A percentile compares a stretch with the other conserved stretches of the same genome.
phyloP scores from a whole-genome alignment of 352 stramenopile species.

The Pseudoperonospora humuli region DNA sequence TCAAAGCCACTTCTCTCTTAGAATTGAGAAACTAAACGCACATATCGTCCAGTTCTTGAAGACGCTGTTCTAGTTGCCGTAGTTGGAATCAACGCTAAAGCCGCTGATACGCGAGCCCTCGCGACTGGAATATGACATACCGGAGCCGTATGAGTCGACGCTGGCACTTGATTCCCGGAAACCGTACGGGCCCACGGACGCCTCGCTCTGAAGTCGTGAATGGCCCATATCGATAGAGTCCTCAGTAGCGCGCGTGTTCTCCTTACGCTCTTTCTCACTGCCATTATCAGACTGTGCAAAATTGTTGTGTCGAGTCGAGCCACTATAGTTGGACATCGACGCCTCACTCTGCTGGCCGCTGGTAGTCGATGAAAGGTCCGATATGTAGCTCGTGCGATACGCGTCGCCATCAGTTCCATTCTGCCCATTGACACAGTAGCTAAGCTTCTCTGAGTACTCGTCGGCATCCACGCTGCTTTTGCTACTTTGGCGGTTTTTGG shows the following conservation, averaged over 20 bases:
- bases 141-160: slow-evolving; percentile 64
- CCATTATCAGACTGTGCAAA: too few relatives aligned
- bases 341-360: slow-evolving; percentile 30
- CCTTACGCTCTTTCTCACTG: too few relatives aligned
- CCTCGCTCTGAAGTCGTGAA: slow-evolving; percentile 48
- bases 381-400: slow-evolving; percentile 31
- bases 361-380: slow-evolving; percentile 37
- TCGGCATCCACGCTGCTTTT: slow-evolving; percentile 21
- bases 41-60: slow-evolving; percentile 27
- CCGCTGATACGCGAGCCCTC: slow-evolving; percentile 58
- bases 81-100: slow-evolving; percentile 37
- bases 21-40: slow-evolving; percentile 13
- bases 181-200: slow-evolving; percentile 66
- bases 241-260: slow-evolving; percentile 17
- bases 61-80: slow-evolving; percentile 20
- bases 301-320: slow-evolving; percentile 39
- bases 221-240: slow-evolving; percentile 23
- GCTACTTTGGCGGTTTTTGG: too few relatives aligned
- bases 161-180: slow-evolving; percentile 44
- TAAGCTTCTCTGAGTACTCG: slow-evolving; percentile 26
- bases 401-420: slow-evolving; percentile 18
- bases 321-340: slow-evolving; percentile 50
- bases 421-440: slow-evolving; percentile 12
- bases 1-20: slow-evolving; percentile 18
- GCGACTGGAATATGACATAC: slow-evolving; percentile 50